Evolutionary conservation across 1,284 basidiomycete genomes (phyloP).

Genomic region (Apiotrichum porosum): DNA sequence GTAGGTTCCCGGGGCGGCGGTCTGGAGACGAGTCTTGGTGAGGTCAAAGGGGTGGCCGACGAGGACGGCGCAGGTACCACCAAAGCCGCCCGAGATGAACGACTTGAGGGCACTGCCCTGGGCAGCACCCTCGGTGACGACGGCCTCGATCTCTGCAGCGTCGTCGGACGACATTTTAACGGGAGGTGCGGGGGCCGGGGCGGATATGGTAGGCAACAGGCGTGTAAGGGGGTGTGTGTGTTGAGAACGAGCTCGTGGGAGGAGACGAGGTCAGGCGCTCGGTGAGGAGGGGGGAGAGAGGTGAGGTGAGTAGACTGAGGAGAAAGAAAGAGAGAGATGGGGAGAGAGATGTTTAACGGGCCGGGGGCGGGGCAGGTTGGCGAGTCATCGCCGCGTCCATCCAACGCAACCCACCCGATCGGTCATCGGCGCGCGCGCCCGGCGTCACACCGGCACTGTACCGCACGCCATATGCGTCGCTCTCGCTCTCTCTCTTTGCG

Average conservation of each 20-base stretch:
- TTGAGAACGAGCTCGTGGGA: no score
- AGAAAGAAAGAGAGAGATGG: not conserved
- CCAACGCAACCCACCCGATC: no score
- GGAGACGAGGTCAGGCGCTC: no score
- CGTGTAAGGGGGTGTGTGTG: no score
- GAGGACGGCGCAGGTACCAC: constrained; percentile 56
- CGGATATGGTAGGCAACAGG: not conserved
- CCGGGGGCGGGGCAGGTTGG: no score
- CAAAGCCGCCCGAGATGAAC: constrained; percentile 86
- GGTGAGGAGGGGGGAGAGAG: not conserved
- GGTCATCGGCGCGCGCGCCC: no score
- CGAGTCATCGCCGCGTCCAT: no score
- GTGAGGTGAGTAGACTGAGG: no score
- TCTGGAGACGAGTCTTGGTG: constrained; percentile 94
- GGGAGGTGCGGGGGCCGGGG: not conserved
- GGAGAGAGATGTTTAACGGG: not conserved
- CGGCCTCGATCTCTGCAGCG: constrained; percentile 27
- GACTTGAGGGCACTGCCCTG: constrained; percentile 59
- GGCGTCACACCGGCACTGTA: no score
- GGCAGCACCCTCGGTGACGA: constrained; percentile 21
- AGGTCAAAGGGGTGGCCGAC: constrained; percentile 95
- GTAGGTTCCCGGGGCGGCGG: constrained; percentile 83
- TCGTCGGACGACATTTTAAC: constrained; percentile 32
- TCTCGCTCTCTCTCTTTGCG: no score
- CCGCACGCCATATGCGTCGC: no score